Evolutionary conservation across 345 rosid genomes (phyloP), one percentile per base, ranked within the genome.

Genomic region (Pistacia integerrima): DNA sequence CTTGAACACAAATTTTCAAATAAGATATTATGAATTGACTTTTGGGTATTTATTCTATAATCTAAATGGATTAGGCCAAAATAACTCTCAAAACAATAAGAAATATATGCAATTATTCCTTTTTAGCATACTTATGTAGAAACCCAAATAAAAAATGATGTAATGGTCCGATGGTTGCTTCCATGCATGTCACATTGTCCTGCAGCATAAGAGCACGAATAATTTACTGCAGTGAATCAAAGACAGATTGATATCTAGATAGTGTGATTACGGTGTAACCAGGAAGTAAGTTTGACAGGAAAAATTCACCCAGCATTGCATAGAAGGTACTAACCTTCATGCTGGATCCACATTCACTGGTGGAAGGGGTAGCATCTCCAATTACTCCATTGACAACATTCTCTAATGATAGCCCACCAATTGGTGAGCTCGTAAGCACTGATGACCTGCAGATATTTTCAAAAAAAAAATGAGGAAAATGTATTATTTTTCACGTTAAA

Each of bases 321-420:
- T 20, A 35, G 68, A 68, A 62, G 83, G 41, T 64, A 79, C 86
- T 76, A 54, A 93, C 99, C 99, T 90, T 92, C 82, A 82, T 82
- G 89, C 91, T 86, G 73, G 93, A 83, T 75, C 91, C 93, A 84
- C 55, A 85, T 81, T 87, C 94, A 70, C 85, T 90, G 30, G 91
- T 78, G 69, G 95, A 85, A 80, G 90, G 88, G 67, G 90, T 86
- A 20, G 87, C 60, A 75, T 88, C 90, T 76, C 86, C 85, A 75
- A 72, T 78, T 67, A 86, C 75, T 78, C 92, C 98, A 81, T 87
- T 86, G 74, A 86, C 79, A 64, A 90, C 88, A 84, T 87, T 94
- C 83, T 92, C 99, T 18, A 89, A 86, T 67, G 97, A 93, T 69
- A 80, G 75, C 69, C 91, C 90, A n/a, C 81, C 83, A 65, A 85